These are phyloP conservation scores for Conringia planisiliqua DNA, from an alignment of 345 rosid genomes.

Conservation along the genomic window DNA sequence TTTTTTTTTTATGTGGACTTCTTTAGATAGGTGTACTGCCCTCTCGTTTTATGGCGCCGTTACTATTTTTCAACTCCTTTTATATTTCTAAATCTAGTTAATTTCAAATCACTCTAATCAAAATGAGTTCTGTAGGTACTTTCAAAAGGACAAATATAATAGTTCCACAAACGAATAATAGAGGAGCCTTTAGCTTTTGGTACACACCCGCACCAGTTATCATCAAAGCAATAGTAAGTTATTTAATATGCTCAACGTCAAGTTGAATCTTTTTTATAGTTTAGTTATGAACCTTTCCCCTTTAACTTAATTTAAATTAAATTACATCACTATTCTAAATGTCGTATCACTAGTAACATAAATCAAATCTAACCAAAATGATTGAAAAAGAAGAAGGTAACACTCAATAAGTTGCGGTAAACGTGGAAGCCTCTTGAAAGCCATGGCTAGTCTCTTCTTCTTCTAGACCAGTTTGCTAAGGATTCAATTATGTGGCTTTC, in stretches of 20 bases:
- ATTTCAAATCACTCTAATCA: not conserved
- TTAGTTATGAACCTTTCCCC: not conserved
- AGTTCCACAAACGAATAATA: not conserved
- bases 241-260: not conserved
- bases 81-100: not conserved
- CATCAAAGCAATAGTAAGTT: not conserved
- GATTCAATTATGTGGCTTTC: not conserved
- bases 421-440: not conserved
- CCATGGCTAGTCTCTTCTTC: not conserved
- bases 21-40: not conserved
- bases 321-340: not conserved
- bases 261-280: not conserved
- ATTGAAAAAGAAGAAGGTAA: not conserved
- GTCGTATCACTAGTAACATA: not conserved
- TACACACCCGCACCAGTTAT: not conserved
- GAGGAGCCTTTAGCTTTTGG: slow-evolving; percentile 1
- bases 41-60: not conserved
- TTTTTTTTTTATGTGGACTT: not conserved
- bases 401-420: not conserved
- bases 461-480: not conserved
- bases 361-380: not conserved
- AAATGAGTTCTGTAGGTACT: not conserved
- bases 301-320: not conserved
- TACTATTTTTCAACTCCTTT: not conserved
- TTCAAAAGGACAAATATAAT: not conserved